phyloP scores from a whole-genome alignment of 225 moss, liverwort and hornwort genomes.

The Rhytidiadelphus loreus region DNA sequence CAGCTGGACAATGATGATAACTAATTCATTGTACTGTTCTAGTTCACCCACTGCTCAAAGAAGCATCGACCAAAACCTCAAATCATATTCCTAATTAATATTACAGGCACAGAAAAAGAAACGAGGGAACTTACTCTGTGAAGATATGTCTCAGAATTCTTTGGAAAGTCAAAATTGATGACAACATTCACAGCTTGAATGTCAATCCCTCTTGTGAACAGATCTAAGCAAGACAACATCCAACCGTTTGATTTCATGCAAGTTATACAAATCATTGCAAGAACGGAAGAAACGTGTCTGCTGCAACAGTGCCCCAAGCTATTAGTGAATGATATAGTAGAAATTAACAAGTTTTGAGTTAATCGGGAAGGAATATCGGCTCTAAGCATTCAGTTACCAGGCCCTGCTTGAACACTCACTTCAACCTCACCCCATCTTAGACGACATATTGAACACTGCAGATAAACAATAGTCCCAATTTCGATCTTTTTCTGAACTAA shows the following conservation, averaged over 20 bases:
- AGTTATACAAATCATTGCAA: not conserved
- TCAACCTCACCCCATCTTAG: not conserved
- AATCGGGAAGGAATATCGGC: not conserved
- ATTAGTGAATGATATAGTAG: not conserved
- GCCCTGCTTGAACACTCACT: not conserved
- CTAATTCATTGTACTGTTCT: not conserved
- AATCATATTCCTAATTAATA: not conserved
- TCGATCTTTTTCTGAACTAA: not conserved
- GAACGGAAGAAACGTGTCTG: not conserved
- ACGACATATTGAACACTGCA: not conserved
- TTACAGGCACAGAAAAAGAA: not conserved
- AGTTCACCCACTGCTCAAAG: not conserved
- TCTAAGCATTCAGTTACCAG: not conserved
- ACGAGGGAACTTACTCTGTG: slow-evolving; percentile 39
- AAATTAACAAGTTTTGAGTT: not conserved
- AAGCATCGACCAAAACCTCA: not conserved
- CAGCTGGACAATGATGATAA: not conserved
- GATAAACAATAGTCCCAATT: not conserved
- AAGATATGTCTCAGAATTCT: slow-evolving; percentile 58
- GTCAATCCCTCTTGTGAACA: slow-evolving; percentile 58
- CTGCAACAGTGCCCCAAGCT: not conserved
- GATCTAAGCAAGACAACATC: slow-evolving; percentile 27
- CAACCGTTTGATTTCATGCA: not conserved
- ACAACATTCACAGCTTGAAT: slow-evolving; percentile 62
- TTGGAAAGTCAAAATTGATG: slow-evolving; percentile 63